Percentiles rank a stretch among this genome's conserved stretches.
Conservation (phyloP, 176 grass and related monocot species). For the Zizania latifolia region DNA sequence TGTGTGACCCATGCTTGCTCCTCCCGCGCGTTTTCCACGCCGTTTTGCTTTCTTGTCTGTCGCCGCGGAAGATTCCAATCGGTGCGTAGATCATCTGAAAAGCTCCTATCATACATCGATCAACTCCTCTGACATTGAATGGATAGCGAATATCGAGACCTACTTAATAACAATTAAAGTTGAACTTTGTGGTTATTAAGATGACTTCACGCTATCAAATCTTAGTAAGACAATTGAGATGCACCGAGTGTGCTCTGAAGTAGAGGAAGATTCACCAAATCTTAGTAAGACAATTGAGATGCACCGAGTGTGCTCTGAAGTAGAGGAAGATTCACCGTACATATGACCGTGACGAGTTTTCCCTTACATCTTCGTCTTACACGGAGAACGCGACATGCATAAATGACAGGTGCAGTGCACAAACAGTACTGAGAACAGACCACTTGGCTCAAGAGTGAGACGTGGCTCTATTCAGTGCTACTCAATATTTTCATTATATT, state of each 20-base stretch:
- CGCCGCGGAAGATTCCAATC: background rate
- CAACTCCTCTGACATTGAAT: too few species aligned
- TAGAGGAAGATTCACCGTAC: too few species aligned
- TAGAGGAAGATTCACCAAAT: too few species aligned
- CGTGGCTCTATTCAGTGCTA: background rate
- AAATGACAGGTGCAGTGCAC: background rate
- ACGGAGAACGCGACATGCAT: background rate
- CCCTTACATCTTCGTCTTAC: background rate
- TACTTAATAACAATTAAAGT: too few species aligned
- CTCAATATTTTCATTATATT: background rate
- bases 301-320: too few species aligned
- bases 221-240: too few species aligned
- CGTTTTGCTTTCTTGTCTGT: background rate
- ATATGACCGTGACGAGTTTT: background rate
- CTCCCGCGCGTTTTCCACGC: slow-evolving; percentile 22
- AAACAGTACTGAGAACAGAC: background rate
- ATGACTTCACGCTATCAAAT: too few species aligned
- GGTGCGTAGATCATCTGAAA: background rate
- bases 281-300: too few species aligned
- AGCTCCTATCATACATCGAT: background rate
- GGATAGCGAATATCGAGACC: too few species aligned
- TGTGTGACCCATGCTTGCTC: background rate
- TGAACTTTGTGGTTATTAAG: too few species aligned
- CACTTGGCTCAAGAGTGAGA: background rate
- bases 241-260: too few species aligned